A percentile compares a stretch with the other conserved stretches of the same genome.
Conservation (phyloP, 2,329 filamentous ascomycete genomes). For the Ceratocystis cubensis region DNA sequence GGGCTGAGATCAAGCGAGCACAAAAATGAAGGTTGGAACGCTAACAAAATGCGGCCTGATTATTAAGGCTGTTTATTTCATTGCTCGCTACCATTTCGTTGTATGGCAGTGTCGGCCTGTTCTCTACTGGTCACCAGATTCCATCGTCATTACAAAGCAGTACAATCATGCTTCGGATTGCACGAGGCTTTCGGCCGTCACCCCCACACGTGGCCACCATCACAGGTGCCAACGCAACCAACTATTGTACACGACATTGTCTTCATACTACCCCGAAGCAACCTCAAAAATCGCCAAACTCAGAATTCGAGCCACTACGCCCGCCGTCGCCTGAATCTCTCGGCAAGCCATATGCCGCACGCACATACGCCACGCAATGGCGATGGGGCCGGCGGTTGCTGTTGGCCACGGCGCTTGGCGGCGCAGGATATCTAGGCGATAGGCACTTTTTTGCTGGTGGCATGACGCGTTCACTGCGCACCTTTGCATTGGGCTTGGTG, state of each 20-base stretch:
- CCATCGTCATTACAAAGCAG: background rate
- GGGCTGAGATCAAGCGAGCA: background rate
- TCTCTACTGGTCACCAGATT: background rate
- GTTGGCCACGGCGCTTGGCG: constrained; percentile 46
- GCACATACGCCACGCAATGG: constrained; percentile 37
- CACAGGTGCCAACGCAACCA: too few relatives aligned
- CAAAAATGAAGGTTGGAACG: background rate
- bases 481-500: constrained; percentile 65
- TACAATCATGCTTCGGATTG: background rate
- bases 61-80: background rate
- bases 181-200: background rate
- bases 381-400: constrained; percentile 68
- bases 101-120: background rate
- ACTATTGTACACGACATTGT: background rate
- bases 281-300: background rate
- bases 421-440: constrained; percentile 56
- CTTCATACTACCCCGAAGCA: background rate
- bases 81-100: background rate
- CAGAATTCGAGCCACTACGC: constrained; percentile 48
- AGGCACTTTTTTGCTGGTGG: constrained; percentile 65
- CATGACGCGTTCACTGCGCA: constrained; percentile 63
- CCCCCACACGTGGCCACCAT: background rate
- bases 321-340: constrained; percentile 71
- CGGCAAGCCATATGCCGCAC: constrained; percentile 48
- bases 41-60: background rate